Evolutionary conservation across 805 yeast species (phyloP), one percentile per base, ranked within the genome.

Genomic region (Sugiyamaella qingdaonensis): DNA sequence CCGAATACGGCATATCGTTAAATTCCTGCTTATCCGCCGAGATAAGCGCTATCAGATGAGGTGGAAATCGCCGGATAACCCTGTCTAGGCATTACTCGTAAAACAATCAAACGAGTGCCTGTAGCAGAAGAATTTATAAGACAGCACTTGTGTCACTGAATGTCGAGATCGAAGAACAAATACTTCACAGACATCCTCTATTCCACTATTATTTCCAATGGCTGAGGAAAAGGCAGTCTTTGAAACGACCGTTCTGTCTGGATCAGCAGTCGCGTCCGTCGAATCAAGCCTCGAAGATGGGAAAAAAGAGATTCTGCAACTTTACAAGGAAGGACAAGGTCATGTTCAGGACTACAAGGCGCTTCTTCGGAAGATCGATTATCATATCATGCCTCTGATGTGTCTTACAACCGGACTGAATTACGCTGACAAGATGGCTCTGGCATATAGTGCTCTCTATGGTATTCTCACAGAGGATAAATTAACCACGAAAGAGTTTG

Each of bases 361-460:
- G 9, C 39, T 34, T 8, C 53, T 62, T 37, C 55, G 56, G 21
- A 54, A 60, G 57, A 64, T 66, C 49, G 55, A 56, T 46, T 39
- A 45, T 24, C 51, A 50, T 34, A 49, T 55, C 27, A 39, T 58
- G 45, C 58, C 61, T 2, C 33, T 54, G 39, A 56, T 58, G 21
- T 36, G 51, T 16, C 19, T 52, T 14, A 49, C 50, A 8, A 54
- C 54, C 31, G 48, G 51, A 11, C 43, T 54, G 19, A 58, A 57
- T 48, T 49, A 51, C 37, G 33, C 49, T 4, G 88, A 82, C 64
- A 82, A 82, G 63, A 65, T 71, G 16, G 66, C 84, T 1, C 73
- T 72, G 36, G 70, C 79, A 21, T 78, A 74, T 43, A 78, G 81
- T 1, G 73, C 81, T 8, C 74, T 80, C 41, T 68, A 75, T 72